Conservation (phyloP, 2,329 filamentous ascomycete genomes). For the Beauveria sp. region DNA sequence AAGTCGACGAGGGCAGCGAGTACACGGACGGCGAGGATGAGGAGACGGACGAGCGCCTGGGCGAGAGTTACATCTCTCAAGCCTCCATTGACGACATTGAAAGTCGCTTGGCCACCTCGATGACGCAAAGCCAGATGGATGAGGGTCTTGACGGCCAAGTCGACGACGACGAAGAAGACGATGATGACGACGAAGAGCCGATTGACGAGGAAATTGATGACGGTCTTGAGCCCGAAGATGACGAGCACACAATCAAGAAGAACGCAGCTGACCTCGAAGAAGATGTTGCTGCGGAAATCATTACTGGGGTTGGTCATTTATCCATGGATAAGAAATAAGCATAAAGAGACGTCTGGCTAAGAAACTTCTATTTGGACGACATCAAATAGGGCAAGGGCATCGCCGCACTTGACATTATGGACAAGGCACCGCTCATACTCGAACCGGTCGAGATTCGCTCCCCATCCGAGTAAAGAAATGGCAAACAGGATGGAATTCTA, state of each 20-base stretch:
- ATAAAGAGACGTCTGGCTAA: constrained; percentile 9
- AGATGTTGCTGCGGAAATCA: constrained; percentile 48
- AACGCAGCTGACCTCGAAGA: constrained; percentile 24
- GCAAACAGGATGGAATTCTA: not conserved
- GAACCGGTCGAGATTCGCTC: constrained; percentile 23
- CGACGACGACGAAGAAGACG: constrained; percentile 26
- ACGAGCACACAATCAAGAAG: constrained; percentile 19
- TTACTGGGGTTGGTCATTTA: constrained; percentile 51
- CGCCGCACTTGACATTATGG: constrained; percentile 1
- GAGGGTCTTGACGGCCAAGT: constrained; percentile 31
- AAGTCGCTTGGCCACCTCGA: constrained; percentile 26
- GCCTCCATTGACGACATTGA: constrained; percentile 41
- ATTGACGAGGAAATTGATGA: constrained; percentile 25
- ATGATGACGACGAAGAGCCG: constrained; percentile 19
- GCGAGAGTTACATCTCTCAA: constrained; percentile 48
- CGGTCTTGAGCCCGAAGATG: constrained; percentile 33
- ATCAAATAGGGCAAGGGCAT: not conserved
- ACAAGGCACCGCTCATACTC: constrained; percentile 15
- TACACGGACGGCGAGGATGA: constrained; percentile 39
- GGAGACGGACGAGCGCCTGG: constrained; percentile 34
- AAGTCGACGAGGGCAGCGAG: constrained; percentile 33
- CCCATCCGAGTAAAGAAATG: constrained; percentile 5
- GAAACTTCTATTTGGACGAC: not conserved
- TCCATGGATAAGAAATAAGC: constrained; percentile 34
- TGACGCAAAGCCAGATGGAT: constrained; percentile 23